phyloP scores from a whole-genome alignment of 164 flowering plant species.

The Buxus sempervirens region DNA sequence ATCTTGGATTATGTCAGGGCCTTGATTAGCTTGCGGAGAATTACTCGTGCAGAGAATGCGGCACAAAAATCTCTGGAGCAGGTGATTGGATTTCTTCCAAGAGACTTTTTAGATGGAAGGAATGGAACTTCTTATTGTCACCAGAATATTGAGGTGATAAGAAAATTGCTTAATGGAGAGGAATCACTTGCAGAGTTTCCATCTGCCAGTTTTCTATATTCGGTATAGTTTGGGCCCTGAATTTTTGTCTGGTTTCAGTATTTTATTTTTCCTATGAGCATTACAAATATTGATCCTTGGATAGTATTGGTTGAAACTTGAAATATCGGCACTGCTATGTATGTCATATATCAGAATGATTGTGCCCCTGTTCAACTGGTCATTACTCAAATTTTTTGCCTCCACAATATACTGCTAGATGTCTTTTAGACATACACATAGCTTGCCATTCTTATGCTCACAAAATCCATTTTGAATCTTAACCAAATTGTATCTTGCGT shows the following conservation, averaged over 20 bases:
- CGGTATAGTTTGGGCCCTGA: conserved; percentile 46
- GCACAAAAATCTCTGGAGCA: conserved; percentile 56
- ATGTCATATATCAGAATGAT: background rate
- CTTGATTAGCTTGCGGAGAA: conserved; percentile 63
- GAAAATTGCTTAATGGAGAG: conserved; percentile 51
- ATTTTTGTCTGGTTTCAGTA: background rate
- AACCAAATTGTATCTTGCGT: background rate
- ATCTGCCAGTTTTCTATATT: conserved; percentile 66
- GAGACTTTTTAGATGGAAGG: conserved; percentile 26
- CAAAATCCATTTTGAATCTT: background rate
- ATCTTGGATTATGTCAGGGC: conserved; percentile 77
- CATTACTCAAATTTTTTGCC: background rate
- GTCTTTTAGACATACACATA: no score
- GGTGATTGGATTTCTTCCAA: conserved; percentile 42
- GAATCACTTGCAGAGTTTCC: conserved; percentile 97
- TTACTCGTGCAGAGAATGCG: conserved; percentile 59
- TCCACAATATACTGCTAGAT: background rate
- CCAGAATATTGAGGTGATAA: conserved; percentile 25
- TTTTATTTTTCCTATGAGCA: background rate
- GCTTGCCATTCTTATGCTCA: background rate
- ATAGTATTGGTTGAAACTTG: background rate
- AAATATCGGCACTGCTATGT: background rate
- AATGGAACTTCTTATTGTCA: conserved; percentile 23
- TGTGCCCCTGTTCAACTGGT: background rate
- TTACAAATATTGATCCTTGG: background rate